Base-by-base conservation (phyloP, 805 yeast species). In the Tetrapisispora fleetii region DNA sequence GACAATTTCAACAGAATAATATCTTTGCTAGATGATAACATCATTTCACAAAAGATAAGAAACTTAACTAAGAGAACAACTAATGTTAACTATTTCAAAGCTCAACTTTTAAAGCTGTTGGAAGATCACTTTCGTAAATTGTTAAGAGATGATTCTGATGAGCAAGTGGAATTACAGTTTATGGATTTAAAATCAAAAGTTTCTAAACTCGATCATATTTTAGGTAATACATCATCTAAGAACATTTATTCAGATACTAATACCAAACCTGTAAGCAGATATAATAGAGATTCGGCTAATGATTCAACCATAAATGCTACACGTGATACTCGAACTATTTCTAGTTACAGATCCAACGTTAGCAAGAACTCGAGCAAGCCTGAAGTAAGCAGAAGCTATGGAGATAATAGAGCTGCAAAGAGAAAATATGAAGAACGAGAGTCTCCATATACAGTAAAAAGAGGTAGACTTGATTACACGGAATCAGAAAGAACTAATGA, bases 1-100 rank as follows among this genome's bases (percentile, higher is more conserved):
- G 53, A 55, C 37, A 51, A 56, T 33, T 21, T 58, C 11, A 43
- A 43, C 14, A 50, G 50, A 18, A 53, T 55, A 13, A 30, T 50
- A 16, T 48, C 51, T 9, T 49, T 46, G 27, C 37, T 62, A 33
- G 52, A 52, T 8, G 55, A 58, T 43, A 49, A 46, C 17, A 19
- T 36, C 3, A 54, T 48, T 17, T 39, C 37, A 32, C 48, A n/a
- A 46, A 47, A 14, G 47, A 55, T 4, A 48, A 48, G 36, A 22
- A 36, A 21, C 4, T n/a, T 32, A 7, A 19, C 10, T 27, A 39
- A 13, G 17, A 39, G 14, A 16, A 22, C 27, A 7, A 28, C 8
- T 11, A 24, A 22, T 8, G n/a, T 39, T 13, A 13, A 10, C 10
- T 36, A 33, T 16, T 45, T 22, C 18, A 45, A 40, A 24, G 8